Evolutionary conservation across 1,284 basidiomycete species (phyloP), one percentile per base, ranked within the genome.

Genomic region (Microbotryum lychnidis-dioicae): DNA sequence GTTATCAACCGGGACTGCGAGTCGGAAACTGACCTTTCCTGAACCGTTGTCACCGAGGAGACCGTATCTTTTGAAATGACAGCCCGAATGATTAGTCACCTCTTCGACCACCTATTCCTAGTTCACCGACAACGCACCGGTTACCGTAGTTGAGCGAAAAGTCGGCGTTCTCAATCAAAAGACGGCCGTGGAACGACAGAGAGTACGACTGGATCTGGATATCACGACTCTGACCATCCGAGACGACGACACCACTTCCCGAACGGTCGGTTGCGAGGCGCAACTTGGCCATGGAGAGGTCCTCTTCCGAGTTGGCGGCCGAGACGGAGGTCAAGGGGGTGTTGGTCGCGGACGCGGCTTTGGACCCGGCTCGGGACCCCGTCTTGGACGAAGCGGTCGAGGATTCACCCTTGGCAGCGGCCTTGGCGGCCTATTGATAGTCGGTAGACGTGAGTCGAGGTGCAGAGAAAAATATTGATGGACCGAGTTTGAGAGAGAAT

Each of bases 201-300:
- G 92, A 96, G 77, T 86, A 98, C 56, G 86, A 83, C 75, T 97
- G 91, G 71, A 98, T 94, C 80, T 97, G 97, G 81, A 98, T 87
- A 79, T 98, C 94, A 67, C 94, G 86, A 61, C 85, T 83, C 77
- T 97, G 92, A 60, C 81, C 77, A 79, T 98, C 96, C 52, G 91
- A 97, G 54, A 89, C 86, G 48, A 98, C 81, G 23, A 97, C 93
- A 73, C 96, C 94, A 49, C 87, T 81, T 3, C 89, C 88, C 69
- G 87, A 89, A 82, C 91, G 83, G 74, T 96, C 91, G 4, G 91
- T 94, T 2, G 87, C 89, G 56, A 93, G 74, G 71, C 82, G 84
- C 58, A 96, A 81, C 78, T 89, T 92, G 21, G 86, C 87, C 91
- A 96, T 96, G 27, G 83, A 73, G 25, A 78, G 79, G 29, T 76